Evolutionary conservation across 768 basidiomycete species (phyloP).

Genomic region (Termitomyces sp.): DNA sequence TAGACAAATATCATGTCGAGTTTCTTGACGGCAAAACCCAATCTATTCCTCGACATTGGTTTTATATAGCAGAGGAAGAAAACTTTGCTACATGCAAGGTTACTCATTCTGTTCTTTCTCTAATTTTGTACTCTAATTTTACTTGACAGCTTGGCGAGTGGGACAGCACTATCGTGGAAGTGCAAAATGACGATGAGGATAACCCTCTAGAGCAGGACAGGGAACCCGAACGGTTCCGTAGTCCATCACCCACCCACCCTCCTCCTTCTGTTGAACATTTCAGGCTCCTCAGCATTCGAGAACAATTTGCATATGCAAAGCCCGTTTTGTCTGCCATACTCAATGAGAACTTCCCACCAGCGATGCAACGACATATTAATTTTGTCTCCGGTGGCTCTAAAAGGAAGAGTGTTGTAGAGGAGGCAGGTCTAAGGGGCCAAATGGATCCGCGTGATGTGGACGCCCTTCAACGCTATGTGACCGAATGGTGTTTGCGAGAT

Average conservation of each 20-base stretch:
- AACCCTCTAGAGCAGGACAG: conserved; percentile 21
- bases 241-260: conserved; percentile 36
- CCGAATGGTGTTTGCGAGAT: conserved; percentile 39
- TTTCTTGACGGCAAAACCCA: conserved; percentile 50
- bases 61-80: conserved; percentile 52
- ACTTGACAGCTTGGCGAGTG: conserved; percentile 47
- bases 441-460: conserved; percentile 36
- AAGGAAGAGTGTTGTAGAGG: conserved; percentile 32
- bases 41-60: conserved; percentile 41
- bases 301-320: conserved; percentile 64
- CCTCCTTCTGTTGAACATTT: conserved; percentile 40
- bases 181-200: conserved; percentile 33
- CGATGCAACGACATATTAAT: conserved; percentile 35
- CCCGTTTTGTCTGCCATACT: conserved; percentile 58
- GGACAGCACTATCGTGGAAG: conserved; percentile 39
- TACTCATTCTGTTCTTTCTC: neutral
- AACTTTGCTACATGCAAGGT: conserved; percentile 64
- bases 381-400: conserved; percentile 57
- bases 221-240: conserved; percentile 22
- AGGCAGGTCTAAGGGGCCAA: conserved; percentile 30
- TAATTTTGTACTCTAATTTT: neutral
- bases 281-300: conserved; percentile 37
- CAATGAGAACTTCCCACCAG: conserved; percentile 49
- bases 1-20: conserved; percentile 43
- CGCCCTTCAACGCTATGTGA: conserved; percentile 27